Evolutionary conservation across 192 early-diverging fungal species (phyloP).

Genomic region (Coemansia sp.): DNA sequence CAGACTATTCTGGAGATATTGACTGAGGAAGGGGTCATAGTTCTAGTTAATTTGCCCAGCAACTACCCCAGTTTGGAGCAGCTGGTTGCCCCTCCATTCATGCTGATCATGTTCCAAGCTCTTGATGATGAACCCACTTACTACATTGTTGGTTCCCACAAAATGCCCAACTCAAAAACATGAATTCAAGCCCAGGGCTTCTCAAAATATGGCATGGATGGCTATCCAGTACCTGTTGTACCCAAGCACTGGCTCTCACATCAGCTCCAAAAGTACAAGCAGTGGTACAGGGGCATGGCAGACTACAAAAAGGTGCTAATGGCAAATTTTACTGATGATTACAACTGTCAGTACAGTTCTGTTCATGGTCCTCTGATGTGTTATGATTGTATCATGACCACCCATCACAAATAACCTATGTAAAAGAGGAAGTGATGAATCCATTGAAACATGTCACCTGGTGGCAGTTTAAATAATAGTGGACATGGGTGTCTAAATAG

Average conservation of each 20-base stretch:
- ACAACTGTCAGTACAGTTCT: not conserved
- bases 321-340: not conserved
- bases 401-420: no score
- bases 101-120: constrained; percentile 9
- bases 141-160: not conserved
- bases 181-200: constrained; percentile 2
- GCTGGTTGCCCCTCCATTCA: constrained; percentile 1
- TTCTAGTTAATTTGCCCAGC: not conserved
- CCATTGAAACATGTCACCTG: no score
- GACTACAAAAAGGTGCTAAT: not conserved
- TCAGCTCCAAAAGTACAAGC: constrained; percentile 13
- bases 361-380: constrained; percentile 13
- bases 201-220: constrained; percentile 13
- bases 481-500: no score
- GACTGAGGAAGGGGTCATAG: not conserved
- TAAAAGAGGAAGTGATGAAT: no score
- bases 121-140: not conserved
- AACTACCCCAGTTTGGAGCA: constrained; percentile 3
- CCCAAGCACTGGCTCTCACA: constrained; percentile 12
- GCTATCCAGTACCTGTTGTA: constrained; percentile 17
- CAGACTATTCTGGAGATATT: not conserved
- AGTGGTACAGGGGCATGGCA: not conserved
- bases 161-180: not conserved
- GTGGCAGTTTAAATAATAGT: no score
- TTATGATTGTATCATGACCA: constrained; percentile 16